Conservation (phyloP, 768 basidiomycete species). For the Hebeloma cylindrosporum region DNA sequence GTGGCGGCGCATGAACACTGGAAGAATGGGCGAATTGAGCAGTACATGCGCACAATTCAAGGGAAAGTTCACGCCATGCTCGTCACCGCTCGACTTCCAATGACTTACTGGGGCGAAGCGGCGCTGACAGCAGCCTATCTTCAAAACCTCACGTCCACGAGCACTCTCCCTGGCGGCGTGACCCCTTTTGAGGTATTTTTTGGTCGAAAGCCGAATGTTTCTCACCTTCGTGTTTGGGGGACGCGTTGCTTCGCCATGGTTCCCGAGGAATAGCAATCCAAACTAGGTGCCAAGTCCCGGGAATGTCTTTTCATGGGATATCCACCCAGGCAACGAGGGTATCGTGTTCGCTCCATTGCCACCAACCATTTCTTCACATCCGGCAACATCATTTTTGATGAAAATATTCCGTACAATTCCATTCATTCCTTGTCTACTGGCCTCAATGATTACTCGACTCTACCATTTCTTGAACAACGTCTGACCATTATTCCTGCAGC, state of each 20-base stretch:
- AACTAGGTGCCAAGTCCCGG: constrained; percentile 12
- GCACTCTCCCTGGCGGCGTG: background rate
- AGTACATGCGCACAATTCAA: constrained; percentile 10
- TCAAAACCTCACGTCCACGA: constrained; percentile 1
- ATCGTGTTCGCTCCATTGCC: constrained; percentile 1
- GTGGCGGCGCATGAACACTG: constrained; percentile 12
- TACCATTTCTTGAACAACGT: constrained; percentile 1
- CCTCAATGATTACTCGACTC: constrained; percentile 7
- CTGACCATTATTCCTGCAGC: background rate
- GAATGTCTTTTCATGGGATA: constrained; percentile 18
- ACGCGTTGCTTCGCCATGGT: constrained; percentile 6
- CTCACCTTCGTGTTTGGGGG: constrained; percentile 8
- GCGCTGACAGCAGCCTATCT: constrained; percentile 6
- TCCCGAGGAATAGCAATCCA: constrained; percentile 9
- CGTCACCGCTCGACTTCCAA: constrained; percentile 4
- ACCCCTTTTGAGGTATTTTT: constrained; percentile 9
- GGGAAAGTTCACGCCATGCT: constrained; percentile 2
- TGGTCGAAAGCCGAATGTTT: background rate
- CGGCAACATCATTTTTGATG: constrained; percentile 13
- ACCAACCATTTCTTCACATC: constrained; percentile 16
- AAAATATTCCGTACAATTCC: constrained; percentile 13
- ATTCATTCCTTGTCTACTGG: background rate
- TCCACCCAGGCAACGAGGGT: constrained; percentile 7
- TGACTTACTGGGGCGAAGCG: constrained; percentile 15
- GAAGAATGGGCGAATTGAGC: constrained; percentile 17